Conservation (phyloP, 495 filamentous ascomycete genomes). For the Hypoxylon trugodes region DNA sequence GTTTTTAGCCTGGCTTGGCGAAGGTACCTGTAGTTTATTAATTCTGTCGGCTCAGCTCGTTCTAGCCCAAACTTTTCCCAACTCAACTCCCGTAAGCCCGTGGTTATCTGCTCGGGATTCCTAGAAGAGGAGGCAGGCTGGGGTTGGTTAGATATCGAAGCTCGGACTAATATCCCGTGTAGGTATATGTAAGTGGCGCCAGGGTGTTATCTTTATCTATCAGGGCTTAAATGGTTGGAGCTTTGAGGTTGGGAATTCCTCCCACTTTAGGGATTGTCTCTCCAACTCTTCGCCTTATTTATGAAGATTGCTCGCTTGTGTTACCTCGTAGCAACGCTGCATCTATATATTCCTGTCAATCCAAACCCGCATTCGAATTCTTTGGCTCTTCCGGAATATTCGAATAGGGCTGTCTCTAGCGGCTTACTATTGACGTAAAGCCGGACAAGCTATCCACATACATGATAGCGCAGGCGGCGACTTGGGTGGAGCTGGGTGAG, state of each 20-base stretch:
- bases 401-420: no score
- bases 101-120: constrained; percentile 11
- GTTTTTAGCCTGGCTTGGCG: constrained; percentile 8
- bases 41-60: constrained; percentile 12
- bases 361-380: background rate
- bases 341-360: background rate
- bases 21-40: background rate
- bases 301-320: background rate
- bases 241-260: no score
- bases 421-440: constrained; percentile 23
- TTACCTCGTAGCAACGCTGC: background rate
- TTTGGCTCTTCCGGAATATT: background rate
- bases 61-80: background rate
- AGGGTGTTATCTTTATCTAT: background rate
- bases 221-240: no score
- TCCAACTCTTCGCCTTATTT: background rate
- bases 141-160: constrained; percentile 3
- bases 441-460: constrained; percentile 2
- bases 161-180: background rate
- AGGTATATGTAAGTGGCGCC: background rate
- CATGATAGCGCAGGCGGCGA: constrained; percentile 5
- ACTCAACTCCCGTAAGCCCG: no score
- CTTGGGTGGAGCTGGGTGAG: constrained; percentile 24
- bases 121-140: constrained; percentile 1
- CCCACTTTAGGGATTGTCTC: background rate